These are phyloP conservation scores for Zygotorulaspora danielsina DNA, from an alignment of 805 yeast genomes.

Conservation along the genomic window DNA sequence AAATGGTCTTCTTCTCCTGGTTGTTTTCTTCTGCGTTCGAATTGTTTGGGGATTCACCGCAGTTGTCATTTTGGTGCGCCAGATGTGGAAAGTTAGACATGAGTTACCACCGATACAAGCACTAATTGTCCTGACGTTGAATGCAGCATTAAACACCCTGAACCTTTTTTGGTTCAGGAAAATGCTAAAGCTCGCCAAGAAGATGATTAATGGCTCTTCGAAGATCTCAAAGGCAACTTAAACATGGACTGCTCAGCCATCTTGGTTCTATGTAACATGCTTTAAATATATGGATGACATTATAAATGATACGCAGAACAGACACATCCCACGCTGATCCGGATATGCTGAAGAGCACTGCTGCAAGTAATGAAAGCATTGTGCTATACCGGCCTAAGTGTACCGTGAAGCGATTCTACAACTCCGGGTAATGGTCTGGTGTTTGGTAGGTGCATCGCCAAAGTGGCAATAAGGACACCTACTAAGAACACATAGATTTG, in stretches of 20 bases:
- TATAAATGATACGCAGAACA: too few relatives aligned
- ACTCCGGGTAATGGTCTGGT: too few relatives aligned
- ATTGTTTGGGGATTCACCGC: slow-evolving; percentile 86
- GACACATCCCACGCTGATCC: too few relatives aligned
- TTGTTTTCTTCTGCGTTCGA: slow-evolving; percentile 71
- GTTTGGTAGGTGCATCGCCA: too few relatives aligned
- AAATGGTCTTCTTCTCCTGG: slow-evolving; percentile 69
- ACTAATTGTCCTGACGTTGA: slow-evolving; percentile 48
- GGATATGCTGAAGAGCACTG: too few relatives aligned
- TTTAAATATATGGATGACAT: too few relatives aligned
- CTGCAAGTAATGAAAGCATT: too few relatives aligned
- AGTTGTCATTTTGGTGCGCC: slow-evolving; percentile 47
- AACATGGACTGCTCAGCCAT: too few relatives aligned
- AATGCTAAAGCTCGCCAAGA: slow-evolving; percentile 73
- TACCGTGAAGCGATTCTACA: too few relatives aligned
- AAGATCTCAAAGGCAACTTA: slow-evolving; percentile 12
- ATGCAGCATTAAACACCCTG: slow-evolving; percentile 58
- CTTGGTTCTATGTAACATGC: not conserved
- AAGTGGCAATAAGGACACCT: too few relatives aligned
- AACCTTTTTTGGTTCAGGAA: slow-evolving; percentile 85
- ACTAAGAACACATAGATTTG: too few relatives aligned
- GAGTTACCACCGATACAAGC: slow-evolving; percentile 48
- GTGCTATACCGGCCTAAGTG: too few relatives aligned
- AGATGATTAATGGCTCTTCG: slow-evolving; percentile 37
- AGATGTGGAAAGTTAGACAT: slow-evolving; percentile 44